Evolutionary conservation across 2,329 filamentous ascomycete genomes (phyloP), one percentile per base, ranked within the genome.

Genomic region (Aciculosporium take): DNA sequence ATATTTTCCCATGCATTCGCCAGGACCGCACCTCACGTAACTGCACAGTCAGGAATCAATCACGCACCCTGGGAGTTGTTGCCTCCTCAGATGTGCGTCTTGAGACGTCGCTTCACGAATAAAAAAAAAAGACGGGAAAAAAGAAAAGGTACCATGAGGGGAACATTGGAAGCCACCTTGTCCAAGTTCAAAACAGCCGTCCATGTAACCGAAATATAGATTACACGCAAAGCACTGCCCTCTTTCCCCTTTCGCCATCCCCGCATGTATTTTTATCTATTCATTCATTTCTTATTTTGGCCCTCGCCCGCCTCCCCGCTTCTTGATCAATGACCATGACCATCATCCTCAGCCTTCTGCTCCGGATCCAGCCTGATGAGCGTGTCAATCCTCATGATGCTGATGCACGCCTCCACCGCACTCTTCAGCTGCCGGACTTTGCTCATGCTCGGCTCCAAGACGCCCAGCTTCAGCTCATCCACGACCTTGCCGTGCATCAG

Each of bases 301-400:
- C n/a, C n/a, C n/a, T n/a, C n/a, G n/a, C n/a, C n/a, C n/a, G n/a
- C n/a, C n/a, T n/a, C n/a, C n/a, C n/a, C n/a, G n/a, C n/a, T n/a
- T n/a, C n/a, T n/a, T n/a, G n/a, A n/a, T n/a, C 58, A 91, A 67
- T 94, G 86, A 41, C 81, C 86, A 65, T 93, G 85, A 43, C 85
- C 87, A 65, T 94, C 83, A 51, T 76, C 76, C 56, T 79, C 74
- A 32, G 27, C 30, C 57, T 74, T 72, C 69, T 81, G 75, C 69
- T 95, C 87, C 15, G 88, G 88, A 71, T 98, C 91, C 63, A 98
- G 69, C 71, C 94, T 94, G 67, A 98, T 96, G 65, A 98, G 72
- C 50, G 91, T 96, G 69, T 98, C 91, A 60, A 98, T 98, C 56
- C 91, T 78, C 91, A 98, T 96, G 61, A 98, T 96, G 58, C 87